A percentile compares a stretch with the other conserved stretches of the same genome.
Conservation (phyloP, 164 flowering plant species). For the Chimonanthus salicifolius region DNA sequence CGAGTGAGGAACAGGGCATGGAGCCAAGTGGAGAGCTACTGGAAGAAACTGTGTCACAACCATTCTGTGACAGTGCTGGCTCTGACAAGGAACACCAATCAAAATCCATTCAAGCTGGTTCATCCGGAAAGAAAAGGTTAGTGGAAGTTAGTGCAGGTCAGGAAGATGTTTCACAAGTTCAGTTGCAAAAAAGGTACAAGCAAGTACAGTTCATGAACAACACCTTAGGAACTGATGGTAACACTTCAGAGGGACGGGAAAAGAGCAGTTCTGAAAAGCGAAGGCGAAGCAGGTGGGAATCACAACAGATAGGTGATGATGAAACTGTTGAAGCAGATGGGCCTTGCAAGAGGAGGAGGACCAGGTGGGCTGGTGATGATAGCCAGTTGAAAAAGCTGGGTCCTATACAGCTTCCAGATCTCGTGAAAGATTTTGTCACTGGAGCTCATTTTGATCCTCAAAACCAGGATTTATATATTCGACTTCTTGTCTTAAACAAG, state of each 20-base stretch:
- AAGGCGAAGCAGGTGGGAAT: conserved; percentile 25
- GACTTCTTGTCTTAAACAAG: conserved; percentile 22
- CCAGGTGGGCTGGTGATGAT: conserved; percentile 25
- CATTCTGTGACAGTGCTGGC: background rate
- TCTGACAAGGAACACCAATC: conserved; percentile 1
- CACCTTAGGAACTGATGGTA: background rate
- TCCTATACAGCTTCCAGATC: conserved; percentile 37
- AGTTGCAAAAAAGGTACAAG: conserved; percentile 17
- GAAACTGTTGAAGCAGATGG: conserved; percentile 17
- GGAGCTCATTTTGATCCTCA: conserved; percentile 16
- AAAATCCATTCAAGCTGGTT: conserved; percentile 6
- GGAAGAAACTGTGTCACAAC: conserved; percentile 10
- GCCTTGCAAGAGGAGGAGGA: conserved; percentile 28
- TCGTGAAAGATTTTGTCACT: conserved; percentile 7
- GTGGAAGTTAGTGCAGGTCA: conserved; percentile 12
- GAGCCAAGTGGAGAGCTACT: conserved; percentile 7
- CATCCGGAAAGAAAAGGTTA: conserved; percentile 21
- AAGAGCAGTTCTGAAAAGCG: conserved; percentile 33
- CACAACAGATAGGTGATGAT: conserved; percentile 12
- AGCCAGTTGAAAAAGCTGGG: conserved; percentile 33
- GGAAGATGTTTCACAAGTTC: conserved; percentile 6
- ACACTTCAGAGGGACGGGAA: conserved; percentile 15
- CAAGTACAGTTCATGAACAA: conserved; percentile 12
- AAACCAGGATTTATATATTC: conserved; percentile 14
- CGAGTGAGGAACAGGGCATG: background rate